Evolutionary conservation across 257 asterid genomes (phyloP).

Genomic region (Datura wrightii): DNA sequence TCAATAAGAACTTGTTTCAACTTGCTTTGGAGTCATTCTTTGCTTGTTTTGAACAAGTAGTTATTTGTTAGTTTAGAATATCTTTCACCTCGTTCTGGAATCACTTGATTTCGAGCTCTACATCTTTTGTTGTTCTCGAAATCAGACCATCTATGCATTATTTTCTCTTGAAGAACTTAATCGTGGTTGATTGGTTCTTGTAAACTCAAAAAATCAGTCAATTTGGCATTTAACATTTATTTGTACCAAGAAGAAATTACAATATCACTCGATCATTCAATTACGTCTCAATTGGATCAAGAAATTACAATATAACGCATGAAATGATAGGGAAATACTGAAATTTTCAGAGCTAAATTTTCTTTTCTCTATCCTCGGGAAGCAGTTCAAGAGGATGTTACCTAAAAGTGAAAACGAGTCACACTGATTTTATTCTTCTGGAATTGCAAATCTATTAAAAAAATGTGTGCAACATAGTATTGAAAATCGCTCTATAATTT

Average conservation of each 20-base stretch:
- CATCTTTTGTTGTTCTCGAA: background rate
- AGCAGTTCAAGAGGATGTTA: constrained; percentile 18
- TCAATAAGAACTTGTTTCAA: constrained; percentile 17
- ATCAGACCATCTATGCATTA: background rate
- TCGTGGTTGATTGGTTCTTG: background rate
- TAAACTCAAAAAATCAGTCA: background rate
- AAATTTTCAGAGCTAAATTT: background rate
- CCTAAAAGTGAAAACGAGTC: background rate
- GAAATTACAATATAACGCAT: background rate
- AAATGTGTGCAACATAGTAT: background rate
- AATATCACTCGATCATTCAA: background rate
- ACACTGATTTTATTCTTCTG: constrained; percentile 7
- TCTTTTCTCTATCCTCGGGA: background rate
- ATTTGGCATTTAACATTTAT: constrained; percentile 3
- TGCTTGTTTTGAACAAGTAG: constrained; percentile 11
- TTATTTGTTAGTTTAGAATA: background rate
- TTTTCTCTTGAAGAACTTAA: constrained; percentile 6
- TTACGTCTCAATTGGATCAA: background rate
- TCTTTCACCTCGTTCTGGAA: background rate
- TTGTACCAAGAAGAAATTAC: background rate
- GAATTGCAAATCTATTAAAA: constrained; percentile 6
- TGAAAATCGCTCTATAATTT: background rate
- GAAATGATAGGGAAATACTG: background rate
- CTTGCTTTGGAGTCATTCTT: constrained; percentile 22
- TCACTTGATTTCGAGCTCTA: background rate